A percentile compares a stretch with the other conserved stretches of the same genome.
Evolutionary conservation across 495 filamentous ascomycete species (phyloP).

Genomic region (Penicillium bovifimosum): DNA sequence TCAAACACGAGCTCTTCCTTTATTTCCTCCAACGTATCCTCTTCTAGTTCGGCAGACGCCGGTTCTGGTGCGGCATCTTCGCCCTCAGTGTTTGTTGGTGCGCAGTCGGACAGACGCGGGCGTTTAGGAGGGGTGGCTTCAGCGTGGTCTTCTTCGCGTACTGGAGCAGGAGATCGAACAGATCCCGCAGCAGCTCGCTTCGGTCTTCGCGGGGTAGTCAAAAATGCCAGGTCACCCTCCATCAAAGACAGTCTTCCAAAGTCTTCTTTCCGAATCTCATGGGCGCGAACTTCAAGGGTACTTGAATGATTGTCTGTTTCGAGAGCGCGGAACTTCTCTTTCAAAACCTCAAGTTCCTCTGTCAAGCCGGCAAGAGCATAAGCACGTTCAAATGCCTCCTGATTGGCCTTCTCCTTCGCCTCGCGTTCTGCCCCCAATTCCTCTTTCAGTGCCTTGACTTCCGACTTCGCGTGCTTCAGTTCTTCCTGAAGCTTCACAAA

Average conservation of each 20-base stretch:
- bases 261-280: conserved; percentile 26
- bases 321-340: conserved; percentile 55
- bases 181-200: conserved; percentile 59
- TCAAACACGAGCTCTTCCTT: conserved; percentile 60
- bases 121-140: conserved; percentile 58
- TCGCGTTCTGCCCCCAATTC: conserved; percentile 48
- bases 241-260: conserved; percentile 27
- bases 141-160: conserved; percentile 46
- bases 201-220: conserved; percentile 31
- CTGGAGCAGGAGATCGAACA: conserved; percentile 33
- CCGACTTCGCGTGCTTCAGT: conserved; percentile 60
- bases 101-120: conserved; percentile 51
- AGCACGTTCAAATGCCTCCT: conserved; percentile 71
- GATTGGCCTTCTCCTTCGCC: conserved; percentile 52
- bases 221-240: conserved; percentile 33
- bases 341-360: conserved; percentile 62
- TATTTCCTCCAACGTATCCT: conserved; percentile 53
- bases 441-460: conserved; percentile 46
- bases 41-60: conserved; percentile 29
- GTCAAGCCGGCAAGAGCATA: conserved; percentile 68
- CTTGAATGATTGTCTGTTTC: conserved; percentile 53
- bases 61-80: conserved; percentile 27
- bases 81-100: conserved; percentile 36
- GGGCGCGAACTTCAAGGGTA: conserved; percentile 27
- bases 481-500: conserved; percentile 80